phyloP scores from a whole-genome alignment of 768 basidiomycete genomes.

The Pisolithus microcarpus region DNA sequence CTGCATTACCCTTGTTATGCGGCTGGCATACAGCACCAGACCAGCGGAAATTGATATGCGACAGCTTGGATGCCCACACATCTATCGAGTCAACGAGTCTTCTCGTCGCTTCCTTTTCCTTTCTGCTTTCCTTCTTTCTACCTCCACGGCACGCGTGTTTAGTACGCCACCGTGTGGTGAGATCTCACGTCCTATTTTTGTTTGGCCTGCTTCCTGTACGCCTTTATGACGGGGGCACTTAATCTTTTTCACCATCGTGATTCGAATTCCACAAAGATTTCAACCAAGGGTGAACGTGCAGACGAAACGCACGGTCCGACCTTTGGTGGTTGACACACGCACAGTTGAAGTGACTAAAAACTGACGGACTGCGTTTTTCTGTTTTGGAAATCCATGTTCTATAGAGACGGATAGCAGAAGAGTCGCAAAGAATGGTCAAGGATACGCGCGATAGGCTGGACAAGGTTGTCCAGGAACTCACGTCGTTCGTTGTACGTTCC shows the following conservation, averaged over 20 bases:
- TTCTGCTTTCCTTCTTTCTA: neutral
- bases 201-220: neutral
- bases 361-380: neutral
- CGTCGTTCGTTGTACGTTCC: slow-evolving; percentile 57
- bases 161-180: neutral
- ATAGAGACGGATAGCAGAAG: slow-evolving; percentile 63
- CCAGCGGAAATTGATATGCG: neutral
- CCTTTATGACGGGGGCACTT: neutral
- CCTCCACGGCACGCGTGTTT: neutral
- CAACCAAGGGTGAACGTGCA: no score
- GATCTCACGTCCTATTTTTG: neutral
- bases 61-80: neutral
- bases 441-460: slow-evolving; percentile 59
- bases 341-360: neutral
- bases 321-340: neutral
- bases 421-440: slow-evolving; percentile 74
- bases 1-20: neutral
- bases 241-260: neutral
- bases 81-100: neutral
- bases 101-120: neutral
- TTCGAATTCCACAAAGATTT: no score
- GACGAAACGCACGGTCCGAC: no score
- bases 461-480: slow-evolving; percentile 55
- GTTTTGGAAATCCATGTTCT: slow-evolving; percentile 1
- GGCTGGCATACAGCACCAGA: neutral